Evolutionary conservation across 352 stramenopile species (phyloP).

Genomic region (Phytophthora capsici): DNA sequence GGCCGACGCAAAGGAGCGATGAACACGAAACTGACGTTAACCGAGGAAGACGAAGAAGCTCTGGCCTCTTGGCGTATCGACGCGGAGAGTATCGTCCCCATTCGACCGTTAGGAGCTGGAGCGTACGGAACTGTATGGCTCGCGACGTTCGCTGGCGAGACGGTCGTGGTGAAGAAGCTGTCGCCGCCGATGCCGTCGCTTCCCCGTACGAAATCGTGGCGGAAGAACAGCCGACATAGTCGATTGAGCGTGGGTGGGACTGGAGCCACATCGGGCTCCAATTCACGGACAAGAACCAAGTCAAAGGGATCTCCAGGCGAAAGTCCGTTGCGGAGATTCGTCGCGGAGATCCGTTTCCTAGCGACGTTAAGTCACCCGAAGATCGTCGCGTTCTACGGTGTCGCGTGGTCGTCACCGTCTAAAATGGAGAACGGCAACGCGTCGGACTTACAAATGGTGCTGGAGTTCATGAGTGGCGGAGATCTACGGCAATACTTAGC

Average conservation of each 20-base stretch:
- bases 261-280: constrained; percentile 13
- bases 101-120: constrained; percentile 43
- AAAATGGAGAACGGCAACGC: constrained; percentile 18
- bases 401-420: constrained; percentile 53
- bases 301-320: constrained; percentile 19
- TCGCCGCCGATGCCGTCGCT: constrained; percentile 41
- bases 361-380: constrained; percentile 70
- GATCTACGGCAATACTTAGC: constrained; percentile 65
- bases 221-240: constrained; percentile 36
- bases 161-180: constrained; percentile 60
- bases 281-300: constrained; percentile 27
- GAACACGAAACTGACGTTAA: constrained; percentile 14
- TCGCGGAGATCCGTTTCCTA: constrained; percentile 76
- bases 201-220: constrained; percentile 38
- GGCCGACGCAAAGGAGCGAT: constrained; percentile 2
- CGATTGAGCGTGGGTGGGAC: constrained; percentile 11
- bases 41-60: constrained; percentile 56
- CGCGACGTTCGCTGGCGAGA: constrained; percentile 50
- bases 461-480: constrained; percentile 78
- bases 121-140: constrained; percentile 64
- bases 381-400: constrained; percentile 83
- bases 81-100: constrained; percentile 32
- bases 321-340: constrained; percentile 45
- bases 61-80: constrained; percentile 63
- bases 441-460: constrained; percentile 66